These are phyloP conservation scores for Inonotus obliquus DNA, from an alignment of 1,284 basidiomycete genomes.

Conservation along the genomic window DNA sequence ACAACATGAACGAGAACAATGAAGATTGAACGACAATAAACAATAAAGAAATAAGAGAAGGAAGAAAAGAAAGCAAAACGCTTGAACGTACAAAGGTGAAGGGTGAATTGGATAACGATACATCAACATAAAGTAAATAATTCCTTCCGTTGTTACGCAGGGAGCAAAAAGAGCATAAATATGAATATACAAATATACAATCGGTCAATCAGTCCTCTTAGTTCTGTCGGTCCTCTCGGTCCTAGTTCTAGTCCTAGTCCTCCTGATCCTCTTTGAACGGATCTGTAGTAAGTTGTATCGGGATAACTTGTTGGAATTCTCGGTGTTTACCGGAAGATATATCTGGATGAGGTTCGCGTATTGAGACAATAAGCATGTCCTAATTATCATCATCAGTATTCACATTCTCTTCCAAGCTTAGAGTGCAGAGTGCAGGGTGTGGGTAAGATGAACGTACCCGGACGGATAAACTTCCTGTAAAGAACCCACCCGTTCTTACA, in stretches of 20 bases:
- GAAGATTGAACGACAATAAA: neutral
- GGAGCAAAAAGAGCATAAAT: too few species aligned
- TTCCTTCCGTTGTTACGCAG: too few species aligned
- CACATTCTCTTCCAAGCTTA: too few species aligned
- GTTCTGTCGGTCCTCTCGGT: too few species aligned
- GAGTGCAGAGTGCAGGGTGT: neutral
- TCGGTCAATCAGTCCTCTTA: too few species aligned
- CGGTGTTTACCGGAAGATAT: neutral
- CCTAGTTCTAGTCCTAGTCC: too few species aligned
- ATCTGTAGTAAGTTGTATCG: slow-evolving; percentile 17
- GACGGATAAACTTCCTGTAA: slow-evolving; percentile 9
- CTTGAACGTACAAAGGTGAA: too few species aligned
- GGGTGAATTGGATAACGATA: too few species aligned
- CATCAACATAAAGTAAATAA: neutral
- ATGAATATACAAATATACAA: too few species aligned
- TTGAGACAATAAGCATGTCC: slow-evolving; percentile 17
- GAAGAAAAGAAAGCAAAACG: too few species aligned
- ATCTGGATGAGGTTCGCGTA: slow-evolving; percentile 4
- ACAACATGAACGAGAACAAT: neutral
- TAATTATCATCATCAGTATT: neutral
- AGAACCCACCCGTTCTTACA: slow-evolving; percentile 11
- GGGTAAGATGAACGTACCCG: neutral
- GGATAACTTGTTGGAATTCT: slow-evolving; percentile 16
- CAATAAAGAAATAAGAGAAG: neutral
- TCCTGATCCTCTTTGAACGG: neutral